These are phyloP conservation scores for Aspergillus fumigatus DNA, from an alignment of 2,329 filamentous ascomycete species.

Conservation along the genomic window DNA sequence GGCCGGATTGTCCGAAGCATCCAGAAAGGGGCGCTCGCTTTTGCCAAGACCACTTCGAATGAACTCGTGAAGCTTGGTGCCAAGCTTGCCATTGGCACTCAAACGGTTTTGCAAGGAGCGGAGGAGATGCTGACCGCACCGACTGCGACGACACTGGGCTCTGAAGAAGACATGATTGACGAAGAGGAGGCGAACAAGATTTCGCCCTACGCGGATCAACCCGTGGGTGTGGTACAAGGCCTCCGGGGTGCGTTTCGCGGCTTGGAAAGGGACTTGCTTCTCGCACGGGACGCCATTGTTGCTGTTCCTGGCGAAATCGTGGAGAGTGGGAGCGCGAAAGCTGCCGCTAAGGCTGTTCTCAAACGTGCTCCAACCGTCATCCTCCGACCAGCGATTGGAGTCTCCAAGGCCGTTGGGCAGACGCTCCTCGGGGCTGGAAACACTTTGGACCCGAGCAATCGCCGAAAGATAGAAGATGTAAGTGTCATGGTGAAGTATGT, in stretches of 20 bases:
- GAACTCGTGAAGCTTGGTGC: conserved; percentile 93
- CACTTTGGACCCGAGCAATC: conserved; percentile 76
- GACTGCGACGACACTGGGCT: conserved; percentile 33
- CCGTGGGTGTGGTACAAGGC: conserved; percentile 81
- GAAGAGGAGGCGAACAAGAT: conserved; percentile 72
- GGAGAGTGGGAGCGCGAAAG: conserved; percentile 76
- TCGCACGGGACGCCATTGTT: conserved; percentile 86
- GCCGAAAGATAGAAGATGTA: conserved; percentile 81
- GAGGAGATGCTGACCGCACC: conserved; percentile 65
- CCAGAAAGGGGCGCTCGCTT: conserved; percentile 81
- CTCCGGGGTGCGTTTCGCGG: conserved; percentile 77
- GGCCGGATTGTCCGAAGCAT: conserved; percentile 88
- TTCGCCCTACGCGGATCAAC: conserved; percentile 90
- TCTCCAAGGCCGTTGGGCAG: conserved; percentile 81
- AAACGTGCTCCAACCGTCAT: conserved; percentile 89
- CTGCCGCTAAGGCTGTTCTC: conserved; percentile 72
- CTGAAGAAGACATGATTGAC: conserved; percentile 59
- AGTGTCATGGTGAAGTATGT: conserved; percentile 43
- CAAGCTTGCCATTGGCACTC: conserved; percentile 90
- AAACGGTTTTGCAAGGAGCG: conserved; percentile 84
- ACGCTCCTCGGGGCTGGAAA: conserved; percentile 91
- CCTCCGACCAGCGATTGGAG: conserved; percentile 83
- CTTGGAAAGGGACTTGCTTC: conserved; percentile 78
- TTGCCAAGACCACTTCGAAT: conserved; percentile 88
- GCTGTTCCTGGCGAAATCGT: conserved; percentile 89